Percentiles rank a stretch among this genome's conserved stretches.
These are phyloP conservation scores for Elsinoe necatrix DNA, from an alignment of 2,329 filamentous ascomycete species.

Conservation along the genomic window DNA sequence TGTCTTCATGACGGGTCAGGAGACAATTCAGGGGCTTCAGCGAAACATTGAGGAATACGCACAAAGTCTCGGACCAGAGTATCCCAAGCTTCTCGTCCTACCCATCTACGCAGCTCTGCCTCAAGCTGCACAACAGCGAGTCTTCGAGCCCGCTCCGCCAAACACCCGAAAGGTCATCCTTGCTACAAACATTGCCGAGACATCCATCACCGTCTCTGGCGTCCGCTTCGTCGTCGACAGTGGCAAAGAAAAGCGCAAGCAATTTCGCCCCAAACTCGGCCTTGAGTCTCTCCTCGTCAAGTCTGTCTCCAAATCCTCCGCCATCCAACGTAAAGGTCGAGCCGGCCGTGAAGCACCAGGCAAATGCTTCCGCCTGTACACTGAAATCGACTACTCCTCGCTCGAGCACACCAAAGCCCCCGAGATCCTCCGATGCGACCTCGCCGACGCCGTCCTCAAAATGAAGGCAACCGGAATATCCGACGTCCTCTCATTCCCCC, in stretches of 20 bases:
- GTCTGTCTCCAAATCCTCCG: slow-evolving; percentile 85
- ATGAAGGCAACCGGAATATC: slow-evolving; percentile 88
- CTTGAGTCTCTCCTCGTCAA: slow-evolving; percentile 87
- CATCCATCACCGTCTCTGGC: slow-evolving; percentile 89
- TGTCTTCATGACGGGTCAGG: slow-evolving; percentile 85
- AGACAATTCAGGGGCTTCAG: slow-evolving; percentile 79
- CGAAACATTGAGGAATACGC: slow-evolving; percentile 74
- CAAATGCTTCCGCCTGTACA: slow-evolving; percentile 84
- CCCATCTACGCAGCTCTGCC: slow-evolving; percentile 87
- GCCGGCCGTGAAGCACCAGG: slow-evolving; percentile 87
- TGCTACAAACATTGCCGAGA: slow-evolving; percentile 97
- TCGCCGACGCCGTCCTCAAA: slow-evolving; percentile 75
- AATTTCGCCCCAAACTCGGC: slow-evolving; percentile 74
- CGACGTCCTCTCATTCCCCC: slow-evolving; percentile 72
- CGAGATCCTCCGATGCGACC: slow-evolving; percentile 84
- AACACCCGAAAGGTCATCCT: slow-evolving; percentile 84
- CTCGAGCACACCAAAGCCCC: slow-evolving; percentile 69
- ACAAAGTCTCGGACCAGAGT: slow-evolving; percentile 59
- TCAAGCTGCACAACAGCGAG: slow-evolving; percentile 74
- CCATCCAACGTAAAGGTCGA: slow-evolving; percentile 82
- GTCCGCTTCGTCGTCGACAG: slow-evolving; percentile 87
- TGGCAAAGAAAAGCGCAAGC: slow-evolving; percentile 89
- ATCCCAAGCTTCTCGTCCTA: slow-evolving; percentile 63
- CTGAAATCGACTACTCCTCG: slow-evolving; percentile 61
- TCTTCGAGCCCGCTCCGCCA: slow-evolving; percentile 67